Percentiles rank a stretch among this genome's conserved stretches.
Evolutionary conservation across 768 basidiomycete genomes (phyloP).

Genomic region (Hirschioporus abietinus): DNA sequence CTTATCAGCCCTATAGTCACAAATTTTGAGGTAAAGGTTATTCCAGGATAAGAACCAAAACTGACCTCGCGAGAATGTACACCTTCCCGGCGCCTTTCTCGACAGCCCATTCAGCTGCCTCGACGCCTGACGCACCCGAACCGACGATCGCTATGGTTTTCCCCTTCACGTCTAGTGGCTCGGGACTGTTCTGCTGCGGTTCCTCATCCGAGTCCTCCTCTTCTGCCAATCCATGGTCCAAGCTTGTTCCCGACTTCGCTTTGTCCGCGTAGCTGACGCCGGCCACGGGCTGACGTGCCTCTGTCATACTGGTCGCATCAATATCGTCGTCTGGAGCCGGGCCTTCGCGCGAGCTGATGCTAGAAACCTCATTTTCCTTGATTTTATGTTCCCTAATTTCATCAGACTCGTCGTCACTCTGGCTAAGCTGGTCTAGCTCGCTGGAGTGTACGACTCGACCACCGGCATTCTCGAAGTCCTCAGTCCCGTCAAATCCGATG

Average conservation of each 20-base stretch:
- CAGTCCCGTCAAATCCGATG: constrained; percentile 40
- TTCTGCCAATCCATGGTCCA: constrained; percentile 2
- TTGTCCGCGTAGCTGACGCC: background rate
- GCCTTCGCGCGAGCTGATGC: constrained; percentile 7
- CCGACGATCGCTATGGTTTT: constrained; percentile 43
- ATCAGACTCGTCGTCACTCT: constrained; percentile 8
- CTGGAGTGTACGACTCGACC: constrained; percentile 8
- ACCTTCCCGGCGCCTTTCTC: constrained; percentile 26
- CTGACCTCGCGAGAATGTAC: constrained; percentile 6
- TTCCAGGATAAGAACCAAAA: background rate
- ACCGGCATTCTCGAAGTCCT: constrained; percentile 19
- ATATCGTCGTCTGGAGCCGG: background rate
- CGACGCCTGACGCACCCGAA: constrained; percentile 51
- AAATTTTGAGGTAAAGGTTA: background rate
- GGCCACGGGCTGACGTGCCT: background rate
- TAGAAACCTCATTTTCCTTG: background rate
- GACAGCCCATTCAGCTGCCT: constrained; percentile 36
- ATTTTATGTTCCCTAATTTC: background rate
- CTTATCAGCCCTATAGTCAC: constrained; percentile 18
- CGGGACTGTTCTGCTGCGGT: constrained; percentile 37
- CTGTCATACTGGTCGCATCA: background rate
- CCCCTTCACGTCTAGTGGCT: constrained; percentile 26
- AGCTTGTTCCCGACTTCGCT: background rate
- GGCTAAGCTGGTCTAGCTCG: constrained; percentile 9
- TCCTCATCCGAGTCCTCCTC: constrained; percentile 19